Evolutionary conservation across 2,329 filamentous ascomycete species (phyloP).

Genomic region (Trichoderma simmonsii): DNA sequence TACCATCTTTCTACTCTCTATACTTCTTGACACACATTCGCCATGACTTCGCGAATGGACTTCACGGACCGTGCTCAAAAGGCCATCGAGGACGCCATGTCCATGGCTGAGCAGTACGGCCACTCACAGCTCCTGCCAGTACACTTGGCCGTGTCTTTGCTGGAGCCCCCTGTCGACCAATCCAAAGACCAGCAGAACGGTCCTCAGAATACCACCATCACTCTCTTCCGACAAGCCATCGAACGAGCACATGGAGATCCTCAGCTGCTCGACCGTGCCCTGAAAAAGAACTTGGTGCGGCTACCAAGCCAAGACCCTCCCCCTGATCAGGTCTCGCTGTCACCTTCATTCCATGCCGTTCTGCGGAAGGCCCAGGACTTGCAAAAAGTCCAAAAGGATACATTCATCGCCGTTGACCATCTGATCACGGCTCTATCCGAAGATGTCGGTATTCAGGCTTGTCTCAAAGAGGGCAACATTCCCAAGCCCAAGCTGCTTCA

Average conservation of each 20-base stretch:
- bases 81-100: conserved; percentile 84
- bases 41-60: conserved; percentile 75
- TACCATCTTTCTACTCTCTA: neutral
- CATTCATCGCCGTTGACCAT: conserved; percentile 91
- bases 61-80: conserved; percentile 93
- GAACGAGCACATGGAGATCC: conserved; percentile 91
- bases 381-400: conserved; percentile 97
- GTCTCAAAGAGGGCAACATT: conserved; percentile 81
- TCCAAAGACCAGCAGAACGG: conserved; percentile 82
- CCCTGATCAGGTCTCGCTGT: conserved; percentile 80
- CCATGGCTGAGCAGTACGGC: conserved; percentile 81
- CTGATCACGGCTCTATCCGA: conserved; percentile 83
- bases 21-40: conserved; percentile 27
- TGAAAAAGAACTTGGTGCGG: conserved; percentile 90
- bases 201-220: conserved; percentile 59
- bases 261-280: conserved; percentile 78
- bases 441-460: conserved; percentile 68
- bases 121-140: conserved; percentile 89
- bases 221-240: conserved; percentile 92
- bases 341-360: conserved; percentile 77
- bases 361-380: conserved; percentile 82
- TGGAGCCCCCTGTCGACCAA: conserved; percentile 70
- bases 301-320: conserved; percentile 93
- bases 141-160: conserved; percentile 80
- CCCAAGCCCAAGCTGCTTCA: conserved; percentile 89